Conservation (phyloP, 1,284 basidiomycete genomes). For the Boletellus deceptivus region DNA sequence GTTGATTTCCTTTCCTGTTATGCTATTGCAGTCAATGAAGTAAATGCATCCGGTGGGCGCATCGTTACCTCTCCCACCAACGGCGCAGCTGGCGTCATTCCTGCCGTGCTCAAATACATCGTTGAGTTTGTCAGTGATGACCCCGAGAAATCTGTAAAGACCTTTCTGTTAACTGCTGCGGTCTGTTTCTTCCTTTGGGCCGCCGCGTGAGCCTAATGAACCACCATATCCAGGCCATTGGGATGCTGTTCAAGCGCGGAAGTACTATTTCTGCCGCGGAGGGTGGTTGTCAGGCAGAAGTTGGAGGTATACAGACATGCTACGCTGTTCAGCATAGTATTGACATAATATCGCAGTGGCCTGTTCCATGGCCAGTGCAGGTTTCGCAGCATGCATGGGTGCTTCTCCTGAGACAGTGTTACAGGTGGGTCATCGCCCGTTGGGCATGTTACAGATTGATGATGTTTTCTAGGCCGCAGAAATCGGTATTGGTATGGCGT, state of each 20-base stretch:
- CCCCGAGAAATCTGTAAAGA: slow-evolving; percentile 81
- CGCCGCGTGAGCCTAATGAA: slow-evolving; percentile 1
- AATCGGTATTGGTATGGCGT: slow-evolving; percentile 78
- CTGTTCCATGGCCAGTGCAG: slow-evolving; percentile 90
- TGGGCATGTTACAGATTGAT: slow-evolving; percentile 5
- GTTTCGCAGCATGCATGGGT: slow-evolving; percentile 92
- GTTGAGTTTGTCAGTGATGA: slow-evolving; percentile 90
- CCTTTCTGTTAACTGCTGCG: slow-evolving; percentile 82
- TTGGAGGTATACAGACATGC: slow-evolving; percentile 55
- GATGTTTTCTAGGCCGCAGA: slow-evolving; percentile 74
- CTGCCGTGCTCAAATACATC: slow-evolving; percentile 86
- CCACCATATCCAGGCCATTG: slow-evolving; percentile 62
- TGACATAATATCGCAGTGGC: slow-evolving; percentile 54
- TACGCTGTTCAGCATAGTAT: not conserved
- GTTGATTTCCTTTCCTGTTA: slow-evolving; percentile 94
- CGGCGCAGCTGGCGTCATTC: slow-evolving; percentile 89
- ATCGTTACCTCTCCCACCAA: slow-evolving; percentile 95
- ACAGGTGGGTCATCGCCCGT: slow-evolving; percentile 44
- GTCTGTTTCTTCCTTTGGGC: slow-evolving; percentile 40
- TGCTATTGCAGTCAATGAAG: slow-evolving; percentile 88
- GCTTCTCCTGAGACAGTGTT: slow-evolving; percentile 79
- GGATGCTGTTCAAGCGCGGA: slow-evolving; percentile 97
- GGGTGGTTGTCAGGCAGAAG: slow-evolving; percentile 86
- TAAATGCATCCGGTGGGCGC: slow-evolving; percentile 88
- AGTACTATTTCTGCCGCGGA: slow-evolving; percentile 97